Base-by-base conservation (phyloP, 2,329 filamentous ascomycete genomes). In the Cladosporium colombiae region DNA sequence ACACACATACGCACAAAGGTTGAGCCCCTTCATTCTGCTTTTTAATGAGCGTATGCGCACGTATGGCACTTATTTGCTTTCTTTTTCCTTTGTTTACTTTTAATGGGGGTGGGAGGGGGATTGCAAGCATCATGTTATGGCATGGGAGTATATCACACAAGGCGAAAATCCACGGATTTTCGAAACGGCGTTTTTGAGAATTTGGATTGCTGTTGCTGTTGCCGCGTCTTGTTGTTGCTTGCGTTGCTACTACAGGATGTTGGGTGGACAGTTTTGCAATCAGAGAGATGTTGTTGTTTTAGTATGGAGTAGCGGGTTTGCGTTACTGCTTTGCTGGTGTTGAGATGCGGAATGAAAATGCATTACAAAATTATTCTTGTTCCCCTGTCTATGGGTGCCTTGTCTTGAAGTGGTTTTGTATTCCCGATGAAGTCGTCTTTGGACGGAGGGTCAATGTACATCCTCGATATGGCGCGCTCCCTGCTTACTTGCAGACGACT, bases 111-210 rank as follows among this genome's bases (percentile, higher is more conserved):
- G 21, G 23, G 56, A 14, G 8, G 37, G 23, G 56, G 21, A 46
- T 57, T 33, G 33, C 52, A 40, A 57, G 55, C 56, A 59, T 59
- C 40, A 56, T 63, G 61, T 59, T 59, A 63, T 63, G 61, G 61
- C 59, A 62, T 62, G 21, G 33, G 25, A 52, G 61, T 52, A 52
- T 63, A 46, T 63, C 16, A 35, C 16, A 35, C 56, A 56, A 21
- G 61, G 61, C 61, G 61, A 63, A 44, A 56, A 46, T 63, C 61
- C 50, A 63, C 50, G 61, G 61, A 56, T 63, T 56, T 56, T 46
- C 46, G 44, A 53, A 37, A 55, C 33, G 18, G 59, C 46, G 44
- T 23, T 52, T 8, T 52, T 27, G 5, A 23, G 40, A n/a, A 23
- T 59, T 59, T 21, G 33, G 31, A 21, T 13, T 57, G 55, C 13